A percentile compares a stretch with the other conserved stretches of the same genome.
These are phyloP conservation scores for Triticum monococcum DNA, from an alignment of 176 grass and related monocot species.

Conservation along the genomic window DNA sequence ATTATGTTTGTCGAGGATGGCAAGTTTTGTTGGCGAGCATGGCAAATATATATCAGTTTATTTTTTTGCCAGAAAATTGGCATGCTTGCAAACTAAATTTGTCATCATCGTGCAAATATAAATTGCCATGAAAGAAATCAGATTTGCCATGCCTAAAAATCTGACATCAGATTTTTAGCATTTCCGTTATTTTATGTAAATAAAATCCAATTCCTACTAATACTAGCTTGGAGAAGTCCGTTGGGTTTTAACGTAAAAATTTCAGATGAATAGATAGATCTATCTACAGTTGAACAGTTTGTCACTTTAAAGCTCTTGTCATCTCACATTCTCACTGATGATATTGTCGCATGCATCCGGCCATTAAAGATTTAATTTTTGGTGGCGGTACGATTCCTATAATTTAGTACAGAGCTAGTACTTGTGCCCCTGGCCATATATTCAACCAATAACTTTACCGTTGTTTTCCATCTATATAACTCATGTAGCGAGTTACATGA, in stretches of 20 bases:
- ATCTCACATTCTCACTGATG: not conserved
- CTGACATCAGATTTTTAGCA: too few relatives aligned
- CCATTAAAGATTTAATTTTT: not conserved
- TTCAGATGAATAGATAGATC: not conserved
- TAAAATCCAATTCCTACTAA: too few relatives aligned
- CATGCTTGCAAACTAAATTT: too few relatives aligned
- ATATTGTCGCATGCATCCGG: not conserved
- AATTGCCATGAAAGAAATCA: too few relatives aligned
- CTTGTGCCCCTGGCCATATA: not conserved
- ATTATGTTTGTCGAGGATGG: too few relatives aligned
- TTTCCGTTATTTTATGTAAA: too few relatives aligned
- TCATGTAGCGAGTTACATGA: not conserved
- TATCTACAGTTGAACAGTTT: not conserved
- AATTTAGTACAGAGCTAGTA: not conserved
- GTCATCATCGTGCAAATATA: too few relatives aligned
- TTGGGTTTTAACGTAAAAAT: not conserved
- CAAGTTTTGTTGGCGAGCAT: too few relatives aligned
- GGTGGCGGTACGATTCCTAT: not conserved
- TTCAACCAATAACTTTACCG: not conserved
- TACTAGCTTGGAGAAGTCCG: not conserved
- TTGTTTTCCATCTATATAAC: not conserved
- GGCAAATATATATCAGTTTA: too few relatives aligned
- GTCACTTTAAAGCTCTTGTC: not conserved
- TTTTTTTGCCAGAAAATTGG: too few relatives aligned
- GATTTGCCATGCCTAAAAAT: too few relatives aligned